Conservation (phyloP, 2,329 filamentous ascomycete genomes). For the Dichotomopilus funicola region DNA sequence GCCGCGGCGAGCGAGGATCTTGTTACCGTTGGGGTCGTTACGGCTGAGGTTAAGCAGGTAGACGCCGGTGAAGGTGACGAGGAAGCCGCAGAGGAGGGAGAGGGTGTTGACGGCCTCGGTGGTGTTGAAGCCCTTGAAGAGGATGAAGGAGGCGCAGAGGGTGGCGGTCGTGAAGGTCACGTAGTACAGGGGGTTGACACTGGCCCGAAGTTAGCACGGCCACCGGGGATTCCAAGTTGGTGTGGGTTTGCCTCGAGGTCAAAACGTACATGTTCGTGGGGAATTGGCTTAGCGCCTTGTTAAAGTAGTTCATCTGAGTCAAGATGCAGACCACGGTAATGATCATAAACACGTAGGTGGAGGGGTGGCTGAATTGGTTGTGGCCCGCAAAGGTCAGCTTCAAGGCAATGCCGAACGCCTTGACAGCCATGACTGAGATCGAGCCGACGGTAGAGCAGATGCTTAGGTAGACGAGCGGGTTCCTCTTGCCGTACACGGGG, state of each 20-base stretch:
- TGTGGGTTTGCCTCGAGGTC: background rate
- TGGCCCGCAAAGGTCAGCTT: constrained; percentile 90
- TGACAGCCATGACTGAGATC: constrained; percentile 97
- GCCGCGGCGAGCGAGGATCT: constrained; percentile 53
- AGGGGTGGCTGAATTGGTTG: constrained; percentile 92
- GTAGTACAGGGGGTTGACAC: constrained; percentile 94
- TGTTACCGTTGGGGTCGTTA: constrained; percentile 75
- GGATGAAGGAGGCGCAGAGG: constrained; percentile 88
- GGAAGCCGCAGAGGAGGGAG: constrained; percentile 85
- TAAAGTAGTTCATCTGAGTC: constrained; percentile 99
- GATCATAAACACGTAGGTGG: constrained; percentile 96
- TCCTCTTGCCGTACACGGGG: constrained; percentile 85
- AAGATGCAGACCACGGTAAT: constrained; percentile 88
- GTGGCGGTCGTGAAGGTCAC: constrained; percentile 96
- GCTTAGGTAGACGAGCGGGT: constrained; percentile 91
- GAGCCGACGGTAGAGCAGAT: constrained; percentile 97
- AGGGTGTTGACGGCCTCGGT: constrained; percentile 86
- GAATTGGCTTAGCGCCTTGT: constrained; percentile 95
- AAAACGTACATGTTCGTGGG: constrained; percentile 84
- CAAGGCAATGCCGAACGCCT: constrained; percentile 94
- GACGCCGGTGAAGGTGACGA: constrained; percentile 90
- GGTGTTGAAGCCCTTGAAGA: constrained; percentile 95
- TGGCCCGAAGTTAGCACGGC: constrained; percentile 35
- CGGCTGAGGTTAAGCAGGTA: constrained; percentile 96
- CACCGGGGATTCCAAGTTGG: background rate